phyloP scores from a whole-genome alignment of 116 monocot species.

The Papilionanthe hybrid region DNA sequence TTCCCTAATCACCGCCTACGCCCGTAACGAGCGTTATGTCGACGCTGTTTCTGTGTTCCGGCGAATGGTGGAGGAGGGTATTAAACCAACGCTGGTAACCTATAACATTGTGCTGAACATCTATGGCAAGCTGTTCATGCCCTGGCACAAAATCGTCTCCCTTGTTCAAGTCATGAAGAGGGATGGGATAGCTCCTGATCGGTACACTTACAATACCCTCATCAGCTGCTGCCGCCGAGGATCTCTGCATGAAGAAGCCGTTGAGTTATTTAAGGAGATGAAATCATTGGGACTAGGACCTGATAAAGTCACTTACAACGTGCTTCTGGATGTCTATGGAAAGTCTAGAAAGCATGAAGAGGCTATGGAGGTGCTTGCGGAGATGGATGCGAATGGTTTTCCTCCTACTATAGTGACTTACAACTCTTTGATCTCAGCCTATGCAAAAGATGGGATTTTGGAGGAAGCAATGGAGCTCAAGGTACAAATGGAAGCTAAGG shows the following conservation, averaged over 20 bases:
- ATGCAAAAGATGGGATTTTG: slow-evolving; percentile 72
- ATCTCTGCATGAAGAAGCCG: slow-evolving; percentile 59
- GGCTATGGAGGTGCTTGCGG: slow-evolving; percentile 51
- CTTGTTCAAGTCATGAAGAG: slow-evolving; percentile 60
- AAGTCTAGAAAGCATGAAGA: slow-evolving; percentile 69
- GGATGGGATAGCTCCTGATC: slow-evolving; percentile 53
- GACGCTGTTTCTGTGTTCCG: slow-evolving; percentile 62
- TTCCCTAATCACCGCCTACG: slow-evolving; percentile 59
- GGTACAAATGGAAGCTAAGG: slow-evolving; percentile 70
- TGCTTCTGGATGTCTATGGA: slow-evolving; percentile 82
- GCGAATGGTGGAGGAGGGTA: slow-evolving; percentile 54
- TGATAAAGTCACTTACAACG: slow-evolving; percentile 87
- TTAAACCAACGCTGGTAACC: slow-evolving; percentile 59
- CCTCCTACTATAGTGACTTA: slow-evolving; percentile 66
- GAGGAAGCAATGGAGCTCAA: slow-evolving; percentile 74
- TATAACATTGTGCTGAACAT: slow-evolving; percentile 89
- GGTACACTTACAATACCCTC: slow-evolving; percentile 91
- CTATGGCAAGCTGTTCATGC: slow-evolving; percentile 59
- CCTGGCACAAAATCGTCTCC: slow-evolving; percentile 54
- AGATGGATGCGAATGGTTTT: slow-evolving; percentile 68
- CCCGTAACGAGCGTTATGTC: slow-evolving; percentile 37
- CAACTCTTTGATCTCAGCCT: slow-evolving; percentile 80
- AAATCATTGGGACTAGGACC: slow-evolving; percentile 53
- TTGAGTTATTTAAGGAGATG: slow-evolving; percentile 66
- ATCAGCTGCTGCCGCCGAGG: slow-evolving; percentile 80